Percentiles rank a stretch among this genome's conserved stretches.
Evolutionary conservation across 2,329 filamentous ascomycete genomes (phyloP).

Genomic region (Pseudodiploospora longispora): DNA sequence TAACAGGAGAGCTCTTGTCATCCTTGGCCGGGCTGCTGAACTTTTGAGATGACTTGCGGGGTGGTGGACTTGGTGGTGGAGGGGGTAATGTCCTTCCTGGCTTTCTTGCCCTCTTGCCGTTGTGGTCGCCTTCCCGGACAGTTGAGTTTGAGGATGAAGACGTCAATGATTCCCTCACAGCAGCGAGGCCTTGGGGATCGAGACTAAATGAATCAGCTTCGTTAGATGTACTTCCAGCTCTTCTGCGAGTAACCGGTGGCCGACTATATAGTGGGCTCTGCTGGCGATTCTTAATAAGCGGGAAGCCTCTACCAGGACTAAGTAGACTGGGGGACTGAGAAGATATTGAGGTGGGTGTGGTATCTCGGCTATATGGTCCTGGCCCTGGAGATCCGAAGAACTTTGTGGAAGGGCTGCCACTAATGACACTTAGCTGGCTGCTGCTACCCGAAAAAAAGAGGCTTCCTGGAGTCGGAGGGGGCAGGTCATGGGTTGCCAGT

Average conservation of each 20-base stretch:
- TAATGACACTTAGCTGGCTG: constrained; percentile 50
- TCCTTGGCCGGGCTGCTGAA: constrained; percentile 30
- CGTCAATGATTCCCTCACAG: constrained; percentile 60
- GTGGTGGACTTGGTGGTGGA: constrained; percentile 51
- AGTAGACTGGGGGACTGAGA: constrained; percentile 63
- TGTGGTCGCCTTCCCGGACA: constrained; percentile 44
- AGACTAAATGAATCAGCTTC: constrained; percentile 36
- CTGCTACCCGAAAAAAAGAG: constrained; percentile 50
- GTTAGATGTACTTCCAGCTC: constrained; percentile 46
- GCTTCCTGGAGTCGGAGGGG: constrained; percentile 52
- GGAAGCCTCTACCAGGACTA: constrained; percentile 37
- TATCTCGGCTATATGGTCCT: constrained; percentile 65
- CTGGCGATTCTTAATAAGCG: constrained; percentile 40
- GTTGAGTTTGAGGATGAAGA: constrained; percentile 69
- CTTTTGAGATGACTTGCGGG: constrained; percentile 54
- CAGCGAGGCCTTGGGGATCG: constrained; percentile 51
- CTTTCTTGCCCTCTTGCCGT: constrained; percentile 33
- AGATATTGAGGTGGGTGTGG: constrained; percentile 69
- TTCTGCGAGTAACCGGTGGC: constrained; percentile 52
- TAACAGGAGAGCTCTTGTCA: constrained; percentile 30
- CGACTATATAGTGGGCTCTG: constrained; percentile 47
- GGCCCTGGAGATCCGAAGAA: constrained; percentile 66
- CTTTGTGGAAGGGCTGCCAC: constrained; percentile 64
- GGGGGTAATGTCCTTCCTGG: constrained; percentile 34
- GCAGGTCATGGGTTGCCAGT: constrained; percentile 55